Evolutionary conservation across 2,329 filamentous ascomycete species (phyloP).

Genomic region (Microsporum ferrugineum): DNA sequence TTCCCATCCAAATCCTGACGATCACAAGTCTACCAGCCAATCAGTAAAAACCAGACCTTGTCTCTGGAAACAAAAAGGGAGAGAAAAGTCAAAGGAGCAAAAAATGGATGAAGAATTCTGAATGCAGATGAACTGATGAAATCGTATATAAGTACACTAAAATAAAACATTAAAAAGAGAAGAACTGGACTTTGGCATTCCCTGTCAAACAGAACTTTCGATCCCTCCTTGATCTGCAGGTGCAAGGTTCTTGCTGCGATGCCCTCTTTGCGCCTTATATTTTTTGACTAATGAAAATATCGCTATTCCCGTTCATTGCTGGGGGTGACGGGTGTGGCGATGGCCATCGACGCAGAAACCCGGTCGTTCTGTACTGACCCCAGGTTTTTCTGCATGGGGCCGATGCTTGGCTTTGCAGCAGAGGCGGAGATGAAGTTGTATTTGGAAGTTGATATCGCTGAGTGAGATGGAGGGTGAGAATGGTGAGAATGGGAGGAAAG

Average conservation of each 20-base stretch:
- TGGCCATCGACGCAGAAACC: not conserved
- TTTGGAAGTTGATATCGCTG: conserved; percentile 5
- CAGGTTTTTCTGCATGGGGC: conserved; percentile 3
- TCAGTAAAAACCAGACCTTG: not conserved
- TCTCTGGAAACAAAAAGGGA: not conserved
- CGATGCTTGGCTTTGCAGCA: not conserved
- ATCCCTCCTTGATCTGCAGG: conserved; percentile 2
- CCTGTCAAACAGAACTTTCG: not conserved
- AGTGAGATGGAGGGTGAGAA: conserved; percentile 1
- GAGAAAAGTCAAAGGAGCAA: not conserved
- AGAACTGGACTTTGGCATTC: not conserved
- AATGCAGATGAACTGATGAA: not conserved
- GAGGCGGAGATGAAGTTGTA: conserved; percentile 6
- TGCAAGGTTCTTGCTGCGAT: not conserved
- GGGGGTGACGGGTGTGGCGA: not conserved
- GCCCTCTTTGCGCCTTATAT: not conserved
- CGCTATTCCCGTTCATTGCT: conserved; percentile 1
- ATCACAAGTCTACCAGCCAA: not conserved
- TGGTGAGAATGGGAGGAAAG: not conserved
- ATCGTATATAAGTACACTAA: not conserved
- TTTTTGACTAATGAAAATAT: conserved; percentile 3
- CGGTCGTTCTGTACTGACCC: not conserved
- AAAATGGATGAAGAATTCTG: not conserved
- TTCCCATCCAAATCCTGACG: conserved; percentile 1
- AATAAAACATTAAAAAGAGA: not conserved